Percentiles rank a stretch among this genome's conserved stretches.
phyloP scores from a whole-genome alignment of 305 asterid species.

The Stenogyne calaminthoides region DNA sequence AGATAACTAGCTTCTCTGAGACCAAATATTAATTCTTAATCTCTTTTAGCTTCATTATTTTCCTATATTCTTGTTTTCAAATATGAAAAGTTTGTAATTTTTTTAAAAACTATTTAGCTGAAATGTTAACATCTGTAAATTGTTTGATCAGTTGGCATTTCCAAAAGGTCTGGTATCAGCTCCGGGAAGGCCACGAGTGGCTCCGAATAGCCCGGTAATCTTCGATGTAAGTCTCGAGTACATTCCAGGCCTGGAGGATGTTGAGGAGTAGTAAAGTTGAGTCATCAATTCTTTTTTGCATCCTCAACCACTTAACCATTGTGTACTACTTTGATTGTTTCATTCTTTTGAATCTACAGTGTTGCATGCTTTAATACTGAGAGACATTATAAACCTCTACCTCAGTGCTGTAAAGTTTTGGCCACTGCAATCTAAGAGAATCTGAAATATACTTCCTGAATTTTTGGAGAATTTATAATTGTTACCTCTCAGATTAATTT shows the following conservation, averaged over 20 bases:
- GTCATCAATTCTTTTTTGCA: slow-evolving; percentile 4
- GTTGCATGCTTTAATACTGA: slow-evolving; percentile 22
- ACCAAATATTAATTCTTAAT: no score
- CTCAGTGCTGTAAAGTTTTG: neutral
- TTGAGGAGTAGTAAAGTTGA: slow-evolving; percentile 45
- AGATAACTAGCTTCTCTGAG: neutral
- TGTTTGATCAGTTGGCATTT: slow-evolving; percentile 69
- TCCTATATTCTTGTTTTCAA: neutral
- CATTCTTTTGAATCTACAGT: slow-evolving; percentile 37
- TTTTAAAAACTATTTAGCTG: neutral
- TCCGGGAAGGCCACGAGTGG: slow-evolving; percentile 97
- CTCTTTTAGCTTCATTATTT: neutral
- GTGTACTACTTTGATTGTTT: slow-evolving; percentile 19
- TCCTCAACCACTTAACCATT: neutral
- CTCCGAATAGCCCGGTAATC: slow-evolving; percentile 79
- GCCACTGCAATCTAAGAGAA: neutral
- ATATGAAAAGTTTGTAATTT: neutral
- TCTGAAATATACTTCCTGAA: no score
- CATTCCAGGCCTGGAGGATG: slow-evolving; percentile 87
- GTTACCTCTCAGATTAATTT: no score
- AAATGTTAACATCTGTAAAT: neutral
- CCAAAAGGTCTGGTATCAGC: slow-evolving; percentile 93
- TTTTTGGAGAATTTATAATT: no score
- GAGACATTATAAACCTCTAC: neutral
- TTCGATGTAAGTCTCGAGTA: slow-evolving; percentile 91